A percentile compares a stretch with the other conserved stretches of the same genome.
phyloP scores from a whole-genome alignment of 495 filamentous ascomycete species.

The Lineolata rhizophorae region DNA sequence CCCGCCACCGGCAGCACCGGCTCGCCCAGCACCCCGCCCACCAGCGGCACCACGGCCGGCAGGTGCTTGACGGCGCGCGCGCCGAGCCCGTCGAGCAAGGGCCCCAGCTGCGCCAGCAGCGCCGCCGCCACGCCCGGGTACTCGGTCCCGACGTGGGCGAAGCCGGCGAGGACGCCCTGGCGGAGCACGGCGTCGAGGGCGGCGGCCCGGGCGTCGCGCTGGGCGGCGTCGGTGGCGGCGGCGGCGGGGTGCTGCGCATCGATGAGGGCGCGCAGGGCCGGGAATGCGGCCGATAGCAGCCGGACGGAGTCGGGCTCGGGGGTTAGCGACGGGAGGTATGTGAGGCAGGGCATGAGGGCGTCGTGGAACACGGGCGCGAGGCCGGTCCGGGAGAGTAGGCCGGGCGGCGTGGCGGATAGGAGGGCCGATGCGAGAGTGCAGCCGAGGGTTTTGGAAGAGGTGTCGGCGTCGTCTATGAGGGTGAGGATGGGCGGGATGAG shows the following conservation, averaged over 20 bases:
- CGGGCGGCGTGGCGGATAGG: slow-evolving; percentile 26
- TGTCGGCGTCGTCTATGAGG: slow-evolving; percentile 47
- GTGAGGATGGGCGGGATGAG: slow-evolving; percentile 65
- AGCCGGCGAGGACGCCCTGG: slow-evolving; percentile 21
- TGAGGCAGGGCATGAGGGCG: slow-evolving; percentile 47
- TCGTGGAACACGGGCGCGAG: slow-evolving; percentile 61
- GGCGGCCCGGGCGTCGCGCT: slow-evolving; percentile 7
- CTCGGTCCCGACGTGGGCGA: slow-evolving; percentile 7
- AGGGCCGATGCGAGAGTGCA: slow-evolving; percentile 37
- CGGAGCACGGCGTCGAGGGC: slow-evolving; percentile 10
- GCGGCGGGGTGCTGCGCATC: slow-evolving; percentile 18
- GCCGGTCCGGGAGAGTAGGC: slow-evolving; percentile 45
- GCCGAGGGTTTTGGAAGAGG: slow-evolving; percentile 32
- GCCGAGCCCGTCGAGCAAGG: slow-evolving; percentile 35
- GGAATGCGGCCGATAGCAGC: slow-evolving; percentile 44
- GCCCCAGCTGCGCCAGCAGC: slow-evolving; percentile 32
- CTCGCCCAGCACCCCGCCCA: slow-evolving; percentile 40
- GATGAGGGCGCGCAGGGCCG: slow-evolving; percentile 37
- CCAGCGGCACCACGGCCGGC: slow-evolving; percentile 43
- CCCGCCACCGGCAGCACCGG: slow-evolving; percentile 45
- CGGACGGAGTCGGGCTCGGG: slow-evolving; percentile 45
- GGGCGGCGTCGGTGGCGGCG: background rate
- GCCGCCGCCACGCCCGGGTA: slow-evolving; percentile 23
- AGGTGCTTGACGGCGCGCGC: slow-evolving; percentile 57
- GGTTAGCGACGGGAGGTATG: slow-evolving; percentile 58